Evolutionary conservation across 495 filamentous ascomycete genomes (phyloP).

Genomic region (Neurospora tetrasperma): DNA sequence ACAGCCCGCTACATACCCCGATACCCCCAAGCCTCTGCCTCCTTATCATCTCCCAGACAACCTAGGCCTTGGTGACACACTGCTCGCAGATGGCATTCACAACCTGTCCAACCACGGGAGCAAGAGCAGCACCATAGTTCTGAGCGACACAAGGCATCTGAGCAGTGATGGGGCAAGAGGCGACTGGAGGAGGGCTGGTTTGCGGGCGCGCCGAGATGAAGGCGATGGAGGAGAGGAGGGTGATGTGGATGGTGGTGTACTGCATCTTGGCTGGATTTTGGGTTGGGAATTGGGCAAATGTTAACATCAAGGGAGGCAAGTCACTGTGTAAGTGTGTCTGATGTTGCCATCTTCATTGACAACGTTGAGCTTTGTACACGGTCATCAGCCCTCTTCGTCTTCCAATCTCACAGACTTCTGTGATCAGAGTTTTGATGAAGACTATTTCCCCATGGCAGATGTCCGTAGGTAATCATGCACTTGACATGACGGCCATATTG

Average conservation of each 20-base stretch:
- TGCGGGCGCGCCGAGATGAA: neutral
- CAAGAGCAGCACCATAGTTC: constrained; percentile 3
- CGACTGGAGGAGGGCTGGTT: neutral
- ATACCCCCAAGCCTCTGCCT: too few species aligned
- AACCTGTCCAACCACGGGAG: constrained; percentile 3
- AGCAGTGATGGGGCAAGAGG: neutral
- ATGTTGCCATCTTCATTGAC: neutral
- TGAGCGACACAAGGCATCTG: constrained; percentile 6
- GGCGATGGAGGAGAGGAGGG: neutral
- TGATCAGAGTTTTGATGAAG: neutral
- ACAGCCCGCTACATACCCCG: neutral
- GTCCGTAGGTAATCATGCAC: neutral
- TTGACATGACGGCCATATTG: neutral
- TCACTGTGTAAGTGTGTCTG: neutral
- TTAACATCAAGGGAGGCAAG: neutral
- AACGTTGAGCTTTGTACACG: neutral
- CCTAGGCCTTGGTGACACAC: constrained; percentile 1
- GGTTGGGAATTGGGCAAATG: neutral
- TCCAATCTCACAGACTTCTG: neutral
- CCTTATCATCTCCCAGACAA: neutral
- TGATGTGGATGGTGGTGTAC: neutral
- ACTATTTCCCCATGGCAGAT: neutral
- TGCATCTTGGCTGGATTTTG: constrained; percentile 2
- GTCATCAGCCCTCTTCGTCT: neutral
- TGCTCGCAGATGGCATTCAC: constrained; percentile 9